Percentiles rank a stretch among this genome's conserved stretches.
These are phyloP conservation scores for Trypanosoma boissoni DNA, from an alignment of 208 protist species.

Conservation along the genomic window DNA sequence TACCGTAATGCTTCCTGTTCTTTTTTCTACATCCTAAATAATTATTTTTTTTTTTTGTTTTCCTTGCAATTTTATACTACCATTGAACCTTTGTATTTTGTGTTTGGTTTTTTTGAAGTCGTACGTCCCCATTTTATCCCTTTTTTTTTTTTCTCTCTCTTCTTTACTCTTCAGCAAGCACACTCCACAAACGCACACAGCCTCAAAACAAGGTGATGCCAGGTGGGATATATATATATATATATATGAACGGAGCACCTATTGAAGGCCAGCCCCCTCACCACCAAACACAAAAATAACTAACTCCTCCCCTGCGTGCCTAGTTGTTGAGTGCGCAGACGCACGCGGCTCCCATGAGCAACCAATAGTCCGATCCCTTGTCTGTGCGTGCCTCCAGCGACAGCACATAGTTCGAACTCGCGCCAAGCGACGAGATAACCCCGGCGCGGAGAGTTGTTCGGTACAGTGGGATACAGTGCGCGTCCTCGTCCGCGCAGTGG, in stretches of 20 bases:
- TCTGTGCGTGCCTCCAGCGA: conserved; percentile 86
- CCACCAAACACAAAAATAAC: too few relatives aligned
- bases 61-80: background rate
- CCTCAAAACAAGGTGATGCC: too few relatives aligned
- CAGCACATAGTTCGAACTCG: conserved; percentile 95
- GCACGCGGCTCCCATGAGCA: conserved; percentile 88
- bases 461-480: conserved; percentile 93
- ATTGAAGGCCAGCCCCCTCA: too few relatives aligned
- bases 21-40: background rate
- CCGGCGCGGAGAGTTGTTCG: conserved; percentile 93
- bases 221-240: too few relatives aligned
- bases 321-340: conserved; percentile 79
- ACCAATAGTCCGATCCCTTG: conserved; percentile 87
- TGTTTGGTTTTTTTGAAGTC: background rate
- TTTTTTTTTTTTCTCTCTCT: background rate
- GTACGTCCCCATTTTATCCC: background rate
- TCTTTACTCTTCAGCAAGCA: too few relatives aligned
- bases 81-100: background rate
- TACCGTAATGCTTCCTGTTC: background rate
- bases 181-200: too few relatives aligned
- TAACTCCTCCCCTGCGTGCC: background rate
- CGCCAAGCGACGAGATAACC: conserved; percentile 94
- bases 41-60: too few relatives aligned
- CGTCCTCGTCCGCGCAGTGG: conserved; percentile 61
- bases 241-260: too few relatives aligned